Conservation (phyloP, 2,329 filamentous ascomycete species). For the Aspergillus sp. region DNA sequence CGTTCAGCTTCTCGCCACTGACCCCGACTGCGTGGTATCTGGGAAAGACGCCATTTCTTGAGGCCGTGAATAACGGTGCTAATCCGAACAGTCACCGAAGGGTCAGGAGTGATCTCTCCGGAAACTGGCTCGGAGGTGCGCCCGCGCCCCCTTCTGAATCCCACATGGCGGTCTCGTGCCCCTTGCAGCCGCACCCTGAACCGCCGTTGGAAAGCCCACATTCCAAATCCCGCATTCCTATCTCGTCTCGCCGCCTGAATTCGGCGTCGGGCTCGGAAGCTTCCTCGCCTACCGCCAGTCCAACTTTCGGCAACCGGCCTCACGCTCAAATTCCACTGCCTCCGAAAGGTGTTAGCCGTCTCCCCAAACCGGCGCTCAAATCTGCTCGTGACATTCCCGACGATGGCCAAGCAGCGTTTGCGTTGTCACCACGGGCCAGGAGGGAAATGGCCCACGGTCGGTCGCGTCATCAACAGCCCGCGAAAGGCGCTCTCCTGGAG, state of each 20-base stretch:
- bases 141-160: slow-evolving; percentile 29
- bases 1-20: slow-evolving; percentile 56
- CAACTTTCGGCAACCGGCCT: slow-evolving; percentile 32
- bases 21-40: slow-evolving; percentile 69
- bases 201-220: slow-evolving; percentile 29
- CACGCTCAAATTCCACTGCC: slow-evolving; percentile 32
- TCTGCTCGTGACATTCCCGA: slow-evolving; percentile 26
- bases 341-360: slow-evolving; percentile 40
- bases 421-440: slow-evolving; percentile 36
- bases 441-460: slow-evolving; percentile 33
- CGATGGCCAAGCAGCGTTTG: slow-evolving; percentile 27
- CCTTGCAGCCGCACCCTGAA: slow-evolving; percentile 30
- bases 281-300: slow-evolving; percentile 38
- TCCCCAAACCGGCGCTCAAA: slow-evolving; percentile 41
- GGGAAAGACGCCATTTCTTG: slow-evolving; percentile 45
- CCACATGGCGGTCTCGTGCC: slow-evolving; percentile 35
- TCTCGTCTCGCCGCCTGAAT: slow-evolving; percentile 41
- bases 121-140: slow-evolving; percentile 27
- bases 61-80: slow-evolving; percentile 35
- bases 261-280: slow-evolving; percentile 42
- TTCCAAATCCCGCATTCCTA: slow-evolving; percentile 47
- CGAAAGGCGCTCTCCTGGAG: slow-evolving; percentile 62
- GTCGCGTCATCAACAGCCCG: slow-evolving; percentile 38
- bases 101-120: slow-evolving; percentile 59
- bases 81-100: slow-evolving; percentile 36